A percentile compares a stretch with the other conserved stretches of the same genome.
Conservation (phyloP, 2,329 filamentous ascomycete genomes). For the Bertia moriformis region DNA sequence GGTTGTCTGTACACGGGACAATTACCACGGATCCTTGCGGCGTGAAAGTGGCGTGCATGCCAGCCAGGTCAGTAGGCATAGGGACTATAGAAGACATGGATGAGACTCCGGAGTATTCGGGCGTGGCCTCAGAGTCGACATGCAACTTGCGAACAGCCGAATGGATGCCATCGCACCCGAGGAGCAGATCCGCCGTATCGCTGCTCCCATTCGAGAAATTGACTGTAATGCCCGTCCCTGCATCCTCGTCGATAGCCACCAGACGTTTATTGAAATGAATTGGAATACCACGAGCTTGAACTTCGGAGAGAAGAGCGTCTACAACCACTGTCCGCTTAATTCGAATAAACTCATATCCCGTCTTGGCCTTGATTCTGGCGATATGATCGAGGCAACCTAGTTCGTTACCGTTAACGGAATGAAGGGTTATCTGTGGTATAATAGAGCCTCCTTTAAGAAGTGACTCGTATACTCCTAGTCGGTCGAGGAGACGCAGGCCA, state of each 20-base stretch:
- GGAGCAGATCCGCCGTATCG: constrained; percentile 12
- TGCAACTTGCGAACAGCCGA: constrained; percentile 15
- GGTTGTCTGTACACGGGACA: constrained; percentile 11
- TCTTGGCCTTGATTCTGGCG: no score
- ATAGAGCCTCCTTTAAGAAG: constrained; percentile 4
- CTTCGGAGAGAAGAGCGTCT: constrained; percentile 10
- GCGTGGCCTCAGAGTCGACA: constrained; percentile 11
- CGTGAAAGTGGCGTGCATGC: no score
- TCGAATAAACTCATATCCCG: constrained; percentile 13
- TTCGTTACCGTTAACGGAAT: neutral
- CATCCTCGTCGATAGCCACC: constrained; percentile 8
- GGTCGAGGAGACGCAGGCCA: neutral
- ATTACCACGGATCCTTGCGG: constrained; percentile 11
- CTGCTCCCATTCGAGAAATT: constrained; percentile 13
- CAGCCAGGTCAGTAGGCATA: no score
- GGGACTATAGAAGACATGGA: no score
- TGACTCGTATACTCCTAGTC: neutral
- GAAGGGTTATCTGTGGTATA: neutral
- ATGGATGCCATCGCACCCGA: constrained; percentile 24
- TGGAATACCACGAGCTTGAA: constrained; percentile 8
- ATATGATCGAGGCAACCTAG: no score
- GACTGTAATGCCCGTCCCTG: constrained; percentile 8
- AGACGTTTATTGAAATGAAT: constrained; percentile 11
- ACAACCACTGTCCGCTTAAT: constrained; percentile 14
- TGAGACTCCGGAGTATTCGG: constrained; percentile 18